Percentiles rank a stretch among this genome's conserved stretches.
Conservation (phyloP, 108 stramenopile genomes). For the Pseudonitzschia multistriata region DNA sequence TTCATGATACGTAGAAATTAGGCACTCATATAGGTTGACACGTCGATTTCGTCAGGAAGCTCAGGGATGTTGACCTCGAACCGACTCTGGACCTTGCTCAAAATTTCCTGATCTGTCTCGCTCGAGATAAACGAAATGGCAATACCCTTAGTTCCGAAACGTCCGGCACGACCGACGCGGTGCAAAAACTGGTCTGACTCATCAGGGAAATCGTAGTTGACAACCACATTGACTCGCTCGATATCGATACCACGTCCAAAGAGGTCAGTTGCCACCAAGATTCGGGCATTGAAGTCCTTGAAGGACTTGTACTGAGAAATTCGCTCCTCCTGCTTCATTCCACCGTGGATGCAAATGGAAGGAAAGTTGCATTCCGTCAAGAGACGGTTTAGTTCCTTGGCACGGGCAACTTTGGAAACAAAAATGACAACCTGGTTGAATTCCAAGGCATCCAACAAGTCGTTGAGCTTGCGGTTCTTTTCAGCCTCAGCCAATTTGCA, state of each 20-base stretch:
- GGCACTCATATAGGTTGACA: conserved; percentile 93
- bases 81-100: conserved; percentile 93
- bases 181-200: conserved; percentile 98
- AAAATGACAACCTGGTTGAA: conserved; percentile 99
- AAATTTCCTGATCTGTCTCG: conserved; percentile 90
- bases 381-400: conserved; percentile 91
- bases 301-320: conserved; percentile 96
- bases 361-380: conserved; percentile 99
- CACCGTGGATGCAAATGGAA: conserved; percentile 96
- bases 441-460: conserved; percentile 97
- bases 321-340: conserved; percentile 96
- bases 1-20: too few species aligned
- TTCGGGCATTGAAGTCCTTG: conserved; percentile 98
- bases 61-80: conserved; percentile 99
- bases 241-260: conserved; percentile 99
- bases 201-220: conserved; percentile 99
- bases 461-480: conserved; percentile 99
- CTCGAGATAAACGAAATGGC: conserved; percentile 97
- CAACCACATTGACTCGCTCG: conserved; percentile 99
- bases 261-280: conserved; percentile 98
- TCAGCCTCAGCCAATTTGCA: conserved; percentile 95
- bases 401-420: conserved; percentile 94
- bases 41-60: conserved; percentile 97
- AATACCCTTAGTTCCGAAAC: conserved; percentile 99
- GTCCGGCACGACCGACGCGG: conserved; percentile 93